Base-by-base conservation (phyloP, 768 basidiomycete genomes). In the Suillus weaverae region DNA sequence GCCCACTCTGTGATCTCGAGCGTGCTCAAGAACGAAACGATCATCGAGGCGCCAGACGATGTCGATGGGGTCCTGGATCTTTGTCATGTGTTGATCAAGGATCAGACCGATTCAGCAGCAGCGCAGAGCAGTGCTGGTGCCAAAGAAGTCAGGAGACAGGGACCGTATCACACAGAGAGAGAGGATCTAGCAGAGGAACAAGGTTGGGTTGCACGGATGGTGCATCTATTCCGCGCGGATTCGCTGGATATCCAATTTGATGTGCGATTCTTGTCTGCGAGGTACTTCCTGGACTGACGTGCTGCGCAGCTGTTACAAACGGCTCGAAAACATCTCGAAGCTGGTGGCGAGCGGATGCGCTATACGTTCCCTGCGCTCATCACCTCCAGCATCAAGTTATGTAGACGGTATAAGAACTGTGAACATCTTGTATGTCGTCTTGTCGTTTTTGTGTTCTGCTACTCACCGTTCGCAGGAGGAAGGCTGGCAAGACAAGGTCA, bases 161-260 rank as follows among this genome's bases (percentile, higher is more conserved):
- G 86, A 8, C 81, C 86, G 11, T 85, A 88, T 69, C 79, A 81
- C 35, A 70, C 85, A 60, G 96, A 97, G 74, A 78, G 89, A 60
- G 93, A 96, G 74, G 97, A 99, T 72, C 84, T 95, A 81, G 96
- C 95, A 0, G 97, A 99, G 76, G 97, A 99, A 76, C 97, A 99
- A 71, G 97, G 97, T 0, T 99, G 97, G 97, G 88, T 98, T 18
- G 97, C 97, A 46, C 82, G 97, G 67, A 98, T 99, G 94, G 92
- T 99, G 3, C 97, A 99, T 81, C 76, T 99, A 38, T 97, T 99
- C 86, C 81, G 89, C 26, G 85, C 93, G 0, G 94, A 97, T 60
- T 91, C 92, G 33, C 75, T 98, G 68, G 91, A 86, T 69, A 86
- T 89, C 16, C 97, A 99, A 71, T 97, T 95, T 68, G 90, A 95